These are phyloP conservation scores for Exsudoporus frostii DNA, from an alignment of 768 basidiomycete genomes.

Conservation along the genomic window DNA sequence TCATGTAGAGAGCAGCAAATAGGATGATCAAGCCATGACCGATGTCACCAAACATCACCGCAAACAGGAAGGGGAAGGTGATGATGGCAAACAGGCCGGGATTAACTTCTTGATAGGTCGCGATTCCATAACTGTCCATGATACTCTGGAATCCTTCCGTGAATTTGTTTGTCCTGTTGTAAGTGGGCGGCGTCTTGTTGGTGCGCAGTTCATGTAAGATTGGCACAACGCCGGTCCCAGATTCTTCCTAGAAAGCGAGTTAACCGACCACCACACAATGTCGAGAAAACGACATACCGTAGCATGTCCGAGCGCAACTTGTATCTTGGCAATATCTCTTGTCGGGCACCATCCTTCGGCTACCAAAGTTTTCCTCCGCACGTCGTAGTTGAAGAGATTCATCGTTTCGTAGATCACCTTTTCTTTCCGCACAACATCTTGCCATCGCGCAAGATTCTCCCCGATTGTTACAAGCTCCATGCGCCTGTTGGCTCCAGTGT, in stretches of 20 bases:
- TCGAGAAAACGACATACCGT: conserved; percentile 48
- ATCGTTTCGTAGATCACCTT: conserved; percentile 95
- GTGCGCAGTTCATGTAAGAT: conserved; percentile 90
- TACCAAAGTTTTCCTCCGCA: conserved; percentile 88
- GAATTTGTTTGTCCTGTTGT: conserved; percentile 91
- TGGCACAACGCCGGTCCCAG: conserved; percentile 88
- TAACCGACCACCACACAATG: neutral
- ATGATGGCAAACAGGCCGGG: conserved; percentile 89
- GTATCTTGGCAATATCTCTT: conserved; percentile 82
- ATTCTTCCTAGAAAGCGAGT: conserved; percentile 59
- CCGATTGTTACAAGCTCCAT: conserved; percentile 81
- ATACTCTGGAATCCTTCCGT: conserved; percentile 97
- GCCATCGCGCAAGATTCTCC: conserved; percentile 84
- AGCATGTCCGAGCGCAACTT: conserved; percentile 83
- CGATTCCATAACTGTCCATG: conserved; percentile 96
- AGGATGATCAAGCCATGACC: conserved; percentile 90
- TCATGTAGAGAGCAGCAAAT: conserved; percentile 77
- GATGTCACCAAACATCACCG: conserved; percentile 99
- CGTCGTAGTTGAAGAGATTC: conserved; percentile 94
- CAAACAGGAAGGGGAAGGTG: conserved; percentile 98
- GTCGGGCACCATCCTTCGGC: conserved; percentile 99
- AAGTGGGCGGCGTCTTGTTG: conserved; percentile 91
- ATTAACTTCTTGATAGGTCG: conserved; percentile 94
- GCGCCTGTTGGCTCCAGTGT: conserved; percentile 81
- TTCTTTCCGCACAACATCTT: conserved; percentile 92